phyloP scores from a whole-genome alignment of 2,329 filamentous ascomycete species.

The Metarhizium humberi region DNA sequence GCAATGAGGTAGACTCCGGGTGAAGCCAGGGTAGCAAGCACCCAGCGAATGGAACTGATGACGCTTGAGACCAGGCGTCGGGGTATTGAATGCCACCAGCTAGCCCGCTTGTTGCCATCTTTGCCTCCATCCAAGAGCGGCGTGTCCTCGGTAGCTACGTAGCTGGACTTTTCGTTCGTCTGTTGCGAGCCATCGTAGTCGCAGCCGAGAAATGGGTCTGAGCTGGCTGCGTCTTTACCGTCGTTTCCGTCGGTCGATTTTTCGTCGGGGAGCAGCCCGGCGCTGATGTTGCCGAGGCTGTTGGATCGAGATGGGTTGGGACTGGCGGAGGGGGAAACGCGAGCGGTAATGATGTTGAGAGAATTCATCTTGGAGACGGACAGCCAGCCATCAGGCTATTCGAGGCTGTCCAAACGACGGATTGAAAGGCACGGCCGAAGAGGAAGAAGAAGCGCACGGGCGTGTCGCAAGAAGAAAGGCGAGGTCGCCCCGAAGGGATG shows the following conservation, averaged over 20 bases:
- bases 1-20: conserved; percentile 77
- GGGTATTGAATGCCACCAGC: conserved; percentile 49
- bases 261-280: conserved; percentile 35
- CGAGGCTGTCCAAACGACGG: conserved; percentile 3
- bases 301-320: conserved; percentile 50
- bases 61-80: conserved; percentile 63
- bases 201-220: conserved; percentile 27
- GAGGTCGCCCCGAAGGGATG: background rate
- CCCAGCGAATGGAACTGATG: conserved; percentile 66
- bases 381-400: conserved; percentile 42
- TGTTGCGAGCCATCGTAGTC: conserved; percentile 29
- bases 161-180: conserved; percentile 24
- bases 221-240: conserved; percentile 22
- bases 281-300: conserved; percentile 45
- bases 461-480: background rate
- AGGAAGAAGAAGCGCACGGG: background rate
- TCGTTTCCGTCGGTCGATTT: conserved; percentile 24
- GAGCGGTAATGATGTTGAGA: conserved; percentile 83
- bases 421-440: background rate
- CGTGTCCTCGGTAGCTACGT: conserved; percentile 49
- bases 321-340: conserved; percentile 57
- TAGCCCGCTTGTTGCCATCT: conserved; percentile 26
- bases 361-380: conserved; percentile 76
- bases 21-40: conserved; percentile 68
- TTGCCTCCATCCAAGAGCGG: conserved; percentile 41